Conservation (phyloP, 306 rosid genomes). For the Lotus japonicus region DNA sequence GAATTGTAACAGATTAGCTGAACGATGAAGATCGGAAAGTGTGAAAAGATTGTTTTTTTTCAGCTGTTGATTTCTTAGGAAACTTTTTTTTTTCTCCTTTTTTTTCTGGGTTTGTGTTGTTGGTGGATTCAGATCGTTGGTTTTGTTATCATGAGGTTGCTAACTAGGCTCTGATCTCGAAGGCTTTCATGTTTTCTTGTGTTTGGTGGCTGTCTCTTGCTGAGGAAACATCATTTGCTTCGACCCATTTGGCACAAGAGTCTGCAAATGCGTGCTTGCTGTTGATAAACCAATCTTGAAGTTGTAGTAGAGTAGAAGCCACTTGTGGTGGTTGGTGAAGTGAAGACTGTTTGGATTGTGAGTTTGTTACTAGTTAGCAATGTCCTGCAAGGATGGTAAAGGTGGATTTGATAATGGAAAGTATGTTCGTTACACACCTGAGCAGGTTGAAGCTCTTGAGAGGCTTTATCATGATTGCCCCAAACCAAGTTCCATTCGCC, state of each 20-base stretch:
- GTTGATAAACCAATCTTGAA: neutral
- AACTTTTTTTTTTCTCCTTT: neutral
- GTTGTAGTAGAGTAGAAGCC: neutral
- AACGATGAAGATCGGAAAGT: constrained; percentile 42
- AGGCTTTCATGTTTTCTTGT: constrained; percentile 38
- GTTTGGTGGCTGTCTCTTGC: constrained; percentile 34
- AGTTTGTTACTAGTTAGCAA: constrained; percentile 8
- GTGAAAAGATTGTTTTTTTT: neutral
- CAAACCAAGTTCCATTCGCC: constrained; percentile 93
- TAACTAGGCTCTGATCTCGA: constrained; percentile 54
- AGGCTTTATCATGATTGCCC: constrained; percentile 96
- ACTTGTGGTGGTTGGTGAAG: neutral
- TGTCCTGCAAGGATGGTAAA: constrained; percentile 99
- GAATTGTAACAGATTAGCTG: constrained; percentile 9
- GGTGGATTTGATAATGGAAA: constrained; percentile 69
- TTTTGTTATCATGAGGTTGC: constrained; percentile 22
- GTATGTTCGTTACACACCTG: constrained; percentile 95
- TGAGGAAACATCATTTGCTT: neutral
- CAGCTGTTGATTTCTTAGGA: neutral
- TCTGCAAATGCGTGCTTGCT: neutral
- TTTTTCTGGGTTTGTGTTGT: neutral
- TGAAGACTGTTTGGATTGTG: neutral
- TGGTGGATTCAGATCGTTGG: constrained; percentile 36
- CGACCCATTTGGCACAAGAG: neutral
- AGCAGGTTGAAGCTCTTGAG: constrained; percentile 99